Evolutionary conservation across 805 yeast species (phyloP).

Genomic region (Komagataella populi): DNA sequence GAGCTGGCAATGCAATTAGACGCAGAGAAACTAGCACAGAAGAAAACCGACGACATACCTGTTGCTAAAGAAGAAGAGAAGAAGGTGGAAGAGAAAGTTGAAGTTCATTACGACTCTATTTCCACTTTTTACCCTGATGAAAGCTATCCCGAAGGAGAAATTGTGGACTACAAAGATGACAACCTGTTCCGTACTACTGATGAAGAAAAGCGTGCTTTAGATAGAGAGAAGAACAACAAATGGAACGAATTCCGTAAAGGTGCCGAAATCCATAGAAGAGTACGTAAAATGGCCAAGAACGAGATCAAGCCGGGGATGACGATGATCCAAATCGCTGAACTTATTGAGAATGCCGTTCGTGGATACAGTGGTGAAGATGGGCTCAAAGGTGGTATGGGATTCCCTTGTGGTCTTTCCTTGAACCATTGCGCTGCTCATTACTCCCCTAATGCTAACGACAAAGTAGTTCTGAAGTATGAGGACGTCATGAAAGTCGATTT

Average conservation of each 20-base stretch:
- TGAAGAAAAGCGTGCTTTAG: conserved; percentile 75
- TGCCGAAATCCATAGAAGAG: conserved; percentile 92
- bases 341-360: conserved; percentile 76
- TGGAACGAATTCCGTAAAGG: conserved; percentile 92
- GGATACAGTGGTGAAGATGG: conserved; percentile 57
- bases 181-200: conserved; percentile 64
- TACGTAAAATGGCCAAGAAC: conserved; percentile 64
- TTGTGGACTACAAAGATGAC: conserved; percentile 66
- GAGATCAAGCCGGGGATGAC: conserved; percentile 83
- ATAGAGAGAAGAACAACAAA: conserved; percentile 42
- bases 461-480: conserved; percentile 61
- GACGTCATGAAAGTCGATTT: conserved; percentile 96
- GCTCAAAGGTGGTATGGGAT: conserved; percentile 80
- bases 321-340: conserved; percentile 79
- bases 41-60: conserved; percentile 4
- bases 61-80: conserved; percentile 40
- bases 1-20: conserved; percentile 15
- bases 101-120: conserved; percentile 43
- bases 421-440: conserved; percentile 96
- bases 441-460: conserved; percentile 94
- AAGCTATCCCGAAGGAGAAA: conserved; percentile 76
- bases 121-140: conserved; percentile 57
- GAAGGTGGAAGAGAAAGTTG: conserved; percentile 41
- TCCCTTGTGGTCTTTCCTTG: conserved; percentile 94
- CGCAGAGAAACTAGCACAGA: conserved; percentile 13